These are phyloP conservation scores for Zanthoxylum bungeanum DNA, from an alignment of 345 rosid genomes.

Conservation along the genomic window DNA sequence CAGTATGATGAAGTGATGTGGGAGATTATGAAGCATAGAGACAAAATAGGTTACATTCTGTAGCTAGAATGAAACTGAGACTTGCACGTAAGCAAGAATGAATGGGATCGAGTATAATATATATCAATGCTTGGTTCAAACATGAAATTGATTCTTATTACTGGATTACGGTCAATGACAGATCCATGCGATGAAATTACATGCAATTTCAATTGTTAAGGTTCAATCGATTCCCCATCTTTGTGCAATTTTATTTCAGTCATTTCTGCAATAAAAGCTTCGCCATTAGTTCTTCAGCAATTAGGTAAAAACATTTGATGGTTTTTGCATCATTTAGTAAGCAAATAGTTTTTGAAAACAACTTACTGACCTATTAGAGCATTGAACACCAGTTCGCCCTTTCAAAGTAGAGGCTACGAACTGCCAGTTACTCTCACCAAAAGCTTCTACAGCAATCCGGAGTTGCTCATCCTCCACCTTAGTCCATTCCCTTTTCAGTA, in stretches of 20 bases:
- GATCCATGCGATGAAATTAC: background rate
- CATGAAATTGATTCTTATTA: background rate
- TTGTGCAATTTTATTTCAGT: background rate
- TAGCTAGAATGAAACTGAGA: background rate
- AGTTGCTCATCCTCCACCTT: conserved; percentile 84
- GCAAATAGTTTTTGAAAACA: conserved; percentile 1
- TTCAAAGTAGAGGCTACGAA: conserved; percentile 65
- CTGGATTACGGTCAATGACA: background rate
- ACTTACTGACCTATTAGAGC: conserved; percentile 78
- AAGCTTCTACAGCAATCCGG: conserved; percentile 57
- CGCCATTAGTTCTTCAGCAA: background rate
- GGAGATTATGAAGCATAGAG: background rate
- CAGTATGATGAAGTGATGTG: background rate
- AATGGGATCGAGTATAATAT: background rate
- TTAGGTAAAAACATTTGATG: background rate
- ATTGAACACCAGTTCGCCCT: conserved; percentile 81
- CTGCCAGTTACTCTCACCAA: conserved; percentile 87
- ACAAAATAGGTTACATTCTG: background rate
- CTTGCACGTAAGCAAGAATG: background rate
- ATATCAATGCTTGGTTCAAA: background rate
- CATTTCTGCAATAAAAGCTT: background rate
- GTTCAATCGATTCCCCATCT: background rate
- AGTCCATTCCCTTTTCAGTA: conserved; percentile 77
- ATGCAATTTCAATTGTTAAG: background rate
- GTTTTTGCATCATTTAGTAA: background rate